These are phyloP conservation scores for Emericellopsis terricola DNA, from an alignment of 495 filamentous ascomycete genomes.

Conservation along the genomic window DNA sequence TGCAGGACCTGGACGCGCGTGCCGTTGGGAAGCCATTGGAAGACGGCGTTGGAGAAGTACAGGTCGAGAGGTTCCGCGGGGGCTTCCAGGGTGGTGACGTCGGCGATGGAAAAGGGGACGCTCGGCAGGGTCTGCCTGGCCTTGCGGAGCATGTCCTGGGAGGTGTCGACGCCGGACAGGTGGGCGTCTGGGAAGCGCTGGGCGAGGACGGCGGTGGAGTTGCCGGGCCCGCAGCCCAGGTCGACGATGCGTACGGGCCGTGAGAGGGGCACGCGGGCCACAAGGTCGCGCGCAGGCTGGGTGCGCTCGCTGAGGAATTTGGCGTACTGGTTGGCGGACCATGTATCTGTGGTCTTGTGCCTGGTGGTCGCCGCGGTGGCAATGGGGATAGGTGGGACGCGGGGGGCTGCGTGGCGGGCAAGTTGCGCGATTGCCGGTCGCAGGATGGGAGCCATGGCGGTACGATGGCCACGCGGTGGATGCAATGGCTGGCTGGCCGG, in stretches of 20 bases:
- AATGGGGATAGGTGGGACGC: too few species aligned
- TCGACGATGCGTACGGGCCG: constrained; percentile 26
- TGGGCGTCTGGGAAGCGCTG: constrained; percentile 23
- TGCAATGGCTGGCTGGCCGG: too few species aligned
- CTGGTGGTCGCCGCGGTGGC: too few species aligned
- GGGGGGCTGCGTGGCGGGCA: too few species aligned
- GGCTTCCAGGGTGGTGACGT: constrained; percentile 19
- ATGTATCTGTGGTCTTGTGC: too few species aligned
- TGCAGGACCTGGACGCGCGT: constrained; percentile 24
- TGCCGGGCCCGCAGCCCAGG: constrained; percentile 37
- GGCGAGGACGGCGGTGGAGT: constrained; percentile 27
- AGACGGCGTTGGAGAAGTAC: constrained; percentile 35
- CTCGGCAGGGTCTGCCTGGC: constrained; percentile 18
- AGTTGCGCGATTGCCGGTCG: too few species aligned
- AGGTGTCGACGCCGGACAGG: constrained; percentile 34
- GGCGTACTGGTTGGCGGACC: constrained; percentile 1
- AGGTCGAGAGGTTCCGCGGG: constrained; percentile 19
- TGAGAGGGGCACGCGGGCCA: neutral
- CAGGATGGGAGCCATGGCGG: too few species aligned
- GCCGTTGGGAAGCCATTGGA: constrained; percentile 31
- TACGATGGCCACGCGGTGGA: too few species aligned
- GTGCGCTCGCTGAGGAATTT: constrained; percentile 1
- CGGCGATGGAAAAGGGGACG: constrained; percentile 17
- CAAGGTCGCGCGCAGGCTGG: neutral
- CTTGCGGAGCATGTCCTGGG: constrained; percentile 30